A percentile compares a stretch with the other conserved stretches of the same genome.
Evolutionary conservation across 805 yeast species (phyloP).

Genomic region (Nakazawaea ishiwadae): DNA sequence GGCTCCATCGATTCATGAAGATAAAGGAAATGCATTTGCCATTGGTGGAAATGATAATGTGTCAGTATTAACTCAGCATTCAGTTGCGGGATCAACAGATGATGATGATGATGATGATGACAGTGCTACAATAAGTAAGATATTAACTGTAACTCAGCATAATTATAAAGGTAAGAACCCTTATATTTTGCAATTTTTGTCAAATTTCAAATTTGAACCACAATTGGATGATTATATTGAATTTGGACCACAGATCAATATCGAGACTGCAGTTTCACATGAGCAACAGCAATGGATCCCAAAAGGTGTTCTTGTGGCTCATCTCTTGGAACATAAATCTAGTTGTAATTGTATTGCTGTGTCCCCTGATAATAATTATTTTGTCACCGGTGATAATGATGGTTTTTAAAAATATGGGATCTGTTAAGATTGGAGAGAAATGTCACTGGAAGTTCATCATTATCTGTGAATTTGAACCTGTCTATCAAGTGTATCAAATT

Average conservation of each 20-base stretch:
- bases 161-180: constrained; percentile 69
- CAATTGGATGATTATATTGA: constrained; percentile 57
- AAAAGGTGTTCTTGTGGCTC: constrained; percentile 54
- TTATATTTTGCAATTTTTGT: constrained; percentile 53
- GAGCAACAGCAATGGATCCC: constrained; percentile 26
- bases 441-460: constrained; percentile 43
- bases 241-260: constrained; percentile 45
- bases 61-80: neutral
- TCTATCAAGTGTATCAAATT: constrained; percentile 46
- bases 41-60: constrained; percentile 26
- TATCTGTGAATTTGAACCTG: constrained; percentile 43
- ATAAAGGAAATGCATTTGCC: constrained; percentile 38
- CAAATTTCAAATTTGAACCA: constrained; percentile 50
- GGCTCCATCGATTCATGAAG: constrained; percentile 32
- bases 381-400: constrained; percentile 73
- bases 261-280: constrained; percentile 26
- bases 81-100: constrained; percentile 19
- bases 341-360: constrained; percentile 53
- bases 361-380: constrained; percentile 58
- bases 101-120: constrained; percentile 1
- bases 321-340: constrained; percentile 57
- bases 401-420: constrained; percentile 84
- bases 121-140: too few species aligned
- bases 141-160: constrained; percentile 26
- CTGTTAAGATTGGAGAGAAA: constrained; percentile 57